Evolutionary conservation across 495 filamentous ascomycete species (phyloP), one percentile per base, ranked within the genome.

Genomic region (Aspergillus taichungensis): DNA sequence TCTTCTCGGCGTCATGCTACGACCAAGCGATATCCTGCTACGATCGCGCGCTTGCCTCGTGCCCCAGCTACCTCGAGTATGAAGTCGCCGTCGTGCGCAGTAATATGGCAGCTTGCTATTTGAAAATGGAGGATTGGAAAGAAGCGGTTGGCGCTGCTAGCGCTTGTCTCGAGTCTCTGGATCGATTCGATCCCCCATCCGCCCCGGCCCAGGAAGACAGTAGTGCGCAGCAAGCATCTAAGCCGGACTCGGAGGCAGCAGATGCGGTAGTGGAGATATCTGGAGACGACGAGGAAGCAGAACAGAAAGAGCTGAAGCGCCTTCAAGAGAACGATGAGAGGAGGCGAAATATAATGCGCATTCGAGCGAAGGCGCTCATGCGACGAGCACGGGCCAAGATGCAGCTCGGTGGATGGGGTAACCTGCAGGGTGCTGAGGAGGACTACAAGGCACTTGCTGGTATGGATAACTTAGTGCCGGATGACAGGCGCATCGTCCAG

Each of bases 101-200:
- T 63, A 97, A 97, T 67, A 79, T 95, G 47, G 75, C 91, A 4
- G 92, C 88, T n/a, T 94, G 87, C 57, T 82, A 95, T 49, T 57
- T 96, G 48, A 94, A 94, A 59, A 70, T 95, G 3, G 74, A 82
- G 37, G 84, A 91, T 47, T 95, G 88, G 82, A 92, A 92, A 49
- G 80, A 82, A 7, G 86, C 88, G 6, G 72, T 90, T 34, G 82
- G 82, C 29, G 67, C 76, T 13, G 91, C 92, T 10, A 85, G 78
- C 0, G 68, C 76, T 6, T 83, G 87, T 13, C 60, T 98, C 4
- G 84, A 91, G 12, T 71, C 76, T 3, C 64, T 95, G 11, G 81
- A 85, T 41, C 73, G 77, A 29, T 52, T 89, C 3, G 66, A 77
- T 10, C 69, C 74, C 0, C 53, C 67, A 53, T 43, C 66, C 42